Evolutionary conservation across 768 basidiomycete species (phyloP).

Genomic region (Tubosaeta sp.): DNA sequence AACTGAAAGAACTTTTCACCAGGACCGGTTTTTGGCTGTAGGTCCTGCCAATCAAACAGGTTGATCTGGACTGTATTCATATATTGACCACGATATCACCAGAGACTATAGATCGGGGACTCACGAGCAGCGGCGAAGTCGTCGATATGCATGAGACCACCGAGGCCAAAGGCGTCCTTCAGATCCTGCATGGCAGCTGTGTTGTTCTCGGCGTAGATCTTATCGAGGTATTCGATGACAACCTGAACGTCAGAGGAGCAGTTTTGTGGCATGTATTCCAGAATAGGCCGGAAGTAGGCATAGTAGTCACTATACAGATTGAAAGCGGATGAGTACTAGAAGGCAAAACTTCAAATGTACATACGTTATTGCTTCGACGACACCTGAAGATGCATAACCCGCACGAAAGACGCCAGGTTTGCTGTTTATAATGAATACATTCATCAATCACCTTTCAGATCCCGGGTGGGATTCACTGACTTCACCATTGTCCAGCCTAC

Average conservation of each 20-base stretch:
- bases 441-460: neutral
- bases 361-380: constrained; percentile 42
- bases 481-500: constrained; percentile 69
- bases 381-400: constrained; percentile 44
- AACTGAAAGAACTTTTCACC: constrained; percentile 35
- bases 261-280: constrained; percentile 62
- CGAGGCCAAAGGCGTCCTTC: constrained; percentile 58
- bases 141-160: constrained; percentile 53
- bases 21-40: constrained; percentile 52
- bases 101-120: constrained; percentile 15
- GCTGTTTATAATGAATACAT: constrained; percentile 20
- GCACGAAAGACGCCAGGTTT: constrained; percentile 39
- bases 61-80: constrained; percentile 42
- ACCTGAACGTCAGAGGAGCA: constrained; percentile 70
- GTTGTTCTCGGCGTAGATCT: constrained; percentile 46
- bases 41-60: constrained; percentile 63
- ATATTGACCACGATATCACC: constrained; percentile 16
- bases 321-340: neutral
- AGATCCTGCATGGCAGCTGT: constrained; percentile 45
- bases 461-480: constrained; percentile 31
- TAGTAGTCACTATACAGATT: constrained; percentile 18
- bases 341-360: constrained; percentile 10
- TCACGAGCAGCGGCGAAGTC: constrained; percentile 59
- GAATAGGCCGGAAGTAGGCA: constrained; percentile 60
- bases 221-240: constrained; percentile 58